Conservation (phyloP, 176 grass and related monocot genomes). For the Triticum timopheevii region DNA sequence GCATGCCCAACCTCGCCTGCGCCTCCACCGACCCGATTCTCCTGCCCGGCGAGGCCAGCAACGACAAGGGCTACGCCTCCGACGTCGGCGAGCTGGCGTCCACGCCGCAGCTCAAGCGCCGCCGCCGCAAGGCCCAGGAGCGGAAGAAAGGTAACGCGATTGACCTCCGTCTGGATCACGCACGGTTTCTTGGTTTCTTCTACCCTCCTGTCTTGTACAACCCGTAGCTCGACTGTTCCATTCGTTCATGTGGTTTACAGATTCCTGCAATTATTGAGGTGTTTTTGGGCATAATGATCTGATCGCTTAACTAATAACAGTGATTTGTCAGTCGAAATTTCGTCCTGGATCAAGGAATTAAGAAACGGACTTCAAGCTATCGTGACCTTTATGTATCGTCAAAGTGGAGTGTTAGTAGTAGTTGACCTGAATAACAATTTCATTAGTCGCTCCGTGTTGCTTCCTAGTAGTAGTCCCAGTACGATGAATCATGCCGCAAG, state of each 20-base stretch:
- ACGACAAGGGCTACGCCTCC: slow-evolving; percentile 42
- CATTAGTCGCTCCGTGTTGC: not conserved
- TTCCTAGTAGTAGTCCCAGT: not conserved
- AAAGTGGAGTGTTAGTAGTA: not conserved
- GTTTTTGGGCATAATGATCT: not conserved
- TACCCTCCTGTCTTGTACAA: not conserved
- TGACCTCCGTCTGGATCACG: not conserved
- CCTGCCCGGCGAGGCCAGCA: not conserved
- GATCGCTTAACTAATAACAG: not conserved
- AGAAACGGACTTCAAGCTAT: not conserved
- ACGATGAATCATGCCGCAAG: not conserved
- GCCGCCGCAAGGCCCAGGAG: slow-evolving; percentile 54
- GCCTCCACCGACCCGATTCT: not conserved
- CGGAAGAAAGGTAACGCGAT: slow-evolving; percentile 70
- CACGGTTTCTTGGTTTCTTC: not conserved
- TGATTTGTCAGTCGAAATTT: not conserved
- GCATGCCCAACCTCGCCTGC: slow-evolving; percentile 37
- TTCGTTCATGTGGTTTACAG: not conserved
- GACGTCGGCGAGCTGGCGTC: slow-evolving; percentile 49
- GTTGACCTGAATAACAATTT: not conserved
- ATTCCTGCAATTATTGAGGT: not conserved
- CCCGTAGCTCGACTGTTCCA: not conserved
- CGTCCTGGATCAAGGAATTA: not conserved
- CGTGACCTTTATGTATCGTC: not conserved
- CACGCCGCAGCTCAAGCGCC: slow-evolving; percentile 44